These are phyloP conservation scores for Sonneratia alba DNA, from an alignment of 345 rosid genomes.

Conservation along the genomic window DNA sequence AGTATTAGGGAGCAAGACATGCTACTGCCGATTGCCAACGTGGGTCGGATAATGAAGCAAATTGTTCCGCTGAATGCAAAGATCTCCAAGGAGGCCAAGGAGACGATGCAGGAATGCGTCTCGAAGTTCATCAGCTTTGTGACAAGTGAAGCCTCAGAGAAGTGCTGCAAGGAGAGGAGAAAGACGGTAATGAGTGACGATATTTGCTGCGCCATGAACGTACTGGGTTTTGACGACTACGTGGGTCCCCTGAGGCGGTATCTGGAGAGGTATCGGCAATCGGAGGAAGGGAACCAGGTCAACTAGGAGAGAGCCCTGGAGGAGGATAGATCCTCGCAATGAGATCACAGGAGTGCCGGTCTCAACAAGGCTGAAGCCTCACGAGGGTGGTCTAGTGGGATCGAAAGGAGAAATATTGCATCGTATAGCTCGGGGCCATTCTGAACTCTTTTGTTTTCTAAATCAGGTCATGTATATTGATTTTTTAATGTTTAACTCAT, in stretches of 20 bases:
- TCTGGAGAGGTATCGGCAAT: conserved; percentile 50
- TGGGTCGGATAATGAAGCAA: conserved; percentile 68
- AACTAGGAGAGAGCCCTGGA: conserved; percentile 6
- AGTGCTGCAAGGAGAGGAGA: conserved; percentile 69
- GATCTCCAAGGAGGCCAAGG: conserved; percentile 73
- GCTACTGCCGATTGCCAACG: conserved; percentile 67
- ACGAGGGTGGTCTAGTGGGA: not conserved
- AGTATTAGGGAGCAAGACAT: conserved; percentile 32
- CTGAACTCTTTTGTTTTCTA: not conserved
- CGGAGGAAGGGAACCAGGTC: conserved; percentile 38
- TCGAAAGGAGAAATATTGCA: not conserved
- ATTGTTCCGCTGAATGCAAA: conserved; percentile 59
- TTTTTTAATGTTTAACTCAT: not conserved
- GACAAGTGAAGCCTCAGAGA: conserved; percentile 68
- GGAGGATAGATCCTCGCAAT: not conserved
- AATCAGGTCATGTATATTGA: conserved; percentile 1
- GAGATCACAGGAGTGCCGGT: not conserved
- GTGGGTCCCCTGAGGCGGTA: conserved; percentile 49
- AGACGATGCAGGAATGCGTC: conserved; percentile 71
- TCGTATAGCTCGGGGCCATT: not conserved
- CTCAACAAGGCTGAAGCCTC: not conserved
- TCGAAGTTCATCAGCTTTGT: conserved; percentile 75
- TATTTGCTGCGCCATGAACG: conserved; percentile 59
- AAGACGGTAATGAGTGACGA: conserved; percentile 75
- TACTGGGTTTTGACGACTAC: conserved; percentile 60